Evolutionary conservation across 1,139 yeast species (phyloP).

Genomic region (Saccharomyces hybrid): DNA sequence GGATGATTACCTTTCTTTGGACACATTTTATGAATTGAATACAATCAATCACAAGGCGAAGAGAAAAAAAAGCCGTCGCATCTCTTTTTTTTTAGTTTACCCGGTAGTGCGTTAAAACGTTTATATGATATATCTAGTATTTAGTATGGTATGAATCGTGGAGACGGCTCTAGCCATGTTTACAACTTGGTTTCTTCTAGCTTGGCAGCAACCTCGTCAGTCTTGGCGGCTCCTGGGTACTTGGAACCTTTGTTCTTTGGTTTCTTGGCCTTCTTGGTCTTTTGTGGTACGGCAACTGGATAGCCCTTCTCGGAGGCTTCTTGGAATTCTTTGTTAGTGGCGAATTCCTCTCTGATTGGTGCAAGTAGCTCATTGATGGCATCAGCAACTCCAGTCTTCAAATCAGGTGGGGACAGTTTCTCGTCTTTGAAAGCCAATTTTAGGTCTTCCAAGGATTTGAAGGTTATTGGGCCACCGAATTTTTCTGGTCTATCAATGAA

Average conservation of each 20-base stretch:
- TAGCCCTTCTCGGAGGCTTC: constrained; percentile 73
- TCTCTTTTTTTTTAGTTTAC: neutral
- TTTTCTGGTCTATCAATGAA: constrained; percentile 86
- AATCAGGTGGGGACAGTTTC: constrained; percentile 82
- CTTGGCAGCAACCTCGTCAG: constrained; percentile 28
- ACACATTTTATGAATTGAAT: neutral
- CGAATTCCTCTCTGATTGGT: constrained; percentile 73
- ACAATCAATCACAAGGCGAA: neutral
- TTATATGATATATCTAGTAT: neutral
- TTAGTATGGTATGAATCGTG: neutral
- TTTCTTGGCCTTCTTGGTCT: constrained; percentile 60
- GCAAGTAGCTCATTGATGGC: constrained; percentile 71
- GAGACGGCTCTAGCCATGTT: neutral
- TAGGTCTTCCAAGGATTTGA: constrained; percentile 58
- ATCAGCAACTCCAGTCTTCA: constrained; percentile 85
- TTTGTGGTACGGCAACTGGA: constrained; percentile 61
- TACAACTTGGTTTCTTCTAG: constrained; percentile 28
- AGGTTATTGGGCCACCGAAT: constrained; percentile 88
- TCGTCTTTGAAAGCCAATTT: constrained; percentile 65
- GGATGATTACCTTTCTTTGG: neutral
- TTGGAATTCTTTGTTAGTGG: constrained; percentile 58
- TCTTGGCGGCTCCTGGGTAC: constrained; percentile 56
- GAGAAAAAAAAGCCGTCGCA: neutral
- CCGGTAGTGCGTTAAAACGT: neutral
- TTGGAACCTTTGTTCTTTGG: constrained; percentile 79